Base-by-base conservation (phyloP, 2,329 filamentous ascomycete species). In the Emergomyces africanus region DNA sequence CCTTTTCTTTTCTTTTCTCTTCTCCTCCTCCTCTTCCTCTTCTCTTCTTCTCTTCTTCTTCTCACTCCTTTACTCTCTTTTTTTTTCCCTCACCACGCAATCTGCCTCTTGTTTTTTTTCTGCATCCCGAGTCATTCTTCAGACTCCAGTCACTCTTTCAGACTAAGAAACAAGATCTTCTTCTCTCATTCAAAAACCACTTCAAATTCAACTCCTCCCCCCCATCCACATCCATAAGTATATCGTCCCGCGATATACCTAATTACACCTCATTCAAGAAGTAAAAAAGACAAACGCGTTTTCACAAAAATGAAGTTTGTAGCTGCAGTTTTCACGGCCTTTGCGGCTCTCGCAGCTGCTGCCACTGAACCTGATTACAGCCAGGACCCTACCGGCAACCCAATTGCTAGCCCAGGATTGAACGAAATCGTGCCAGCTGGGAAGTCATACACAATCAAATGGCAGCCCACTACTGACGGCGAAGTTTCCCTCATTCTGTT, bases 401-500 rank as follows among this genome's bases (percentile, higher is more conserved):
- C 83, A 57, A 80, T 85, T 72, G 65, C 65, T 62, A 70, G 68
- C 25, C 83, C 81, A 37, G 74, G 77, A 59, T 69, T 81, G 64
- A 73, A 76, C 67, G 73, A 79, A 69, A 69, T 78, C 58, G 81
- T 85, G 58, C 77, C 79, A n/a, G 81, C 72, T 61, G 81, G 81
- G 70, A 67, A 77, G 69, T 66, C 75, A 59, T 85, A 76, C 77
- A 76, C 73, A 66, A 82, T 85, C 76, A 81, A 75, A 63, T 86
- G 83, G 83, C 63, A 75, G 3, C 71, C 75, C 59, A 70, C 70
- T 63, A 70, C 67, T 58, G 56, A 63, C 15, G 70, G 71, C 28
- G 62, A 63, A 35, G 74, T 85, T 67, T 80, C 81, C n/a, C 73
- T 86, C 60, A 69, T 82, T 61, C 80, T 86, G 64, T 79, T 84